phyloP scores from a whole-genome alignment of 106 monocot genomes.

The Dendrobium huoshanense region DNA sequence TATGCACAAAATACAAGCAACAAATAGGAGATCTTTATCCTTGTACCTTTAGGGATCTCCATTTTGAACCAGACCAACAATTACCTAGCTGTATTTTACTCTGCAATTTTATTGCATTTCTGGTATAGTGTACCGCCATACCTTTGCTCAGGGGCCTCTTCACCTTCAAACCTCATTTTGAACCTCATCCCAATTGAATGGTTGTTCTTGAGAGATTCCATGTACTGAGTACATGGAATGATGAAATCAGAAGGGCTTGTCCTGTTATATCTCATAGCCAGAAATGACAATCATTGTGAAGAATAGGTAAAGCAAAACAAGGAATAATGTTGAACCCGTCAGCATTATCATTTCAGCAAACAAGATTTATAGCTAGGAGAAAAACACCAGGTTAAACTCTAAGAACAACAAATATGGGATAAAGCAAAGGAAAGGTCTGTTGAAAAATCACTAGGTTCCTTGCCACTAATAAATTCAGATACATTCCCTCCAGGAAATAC shows the following conservation, averaged over 20 bases:
- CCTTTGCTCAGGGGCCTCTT: constrained; percentile 97
- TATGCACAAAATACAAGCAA: neutral
- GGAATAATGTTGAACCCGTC: too few relatives aligned
- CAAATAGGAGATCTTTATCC: neutral
- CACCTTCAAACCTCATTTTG: constrained; percentile 97
- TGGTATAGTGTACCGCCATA: constrained; percentile 5
- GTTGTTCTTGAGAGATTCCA: constrained; percentile 80
- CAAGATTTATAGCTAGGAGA: too few relatives aligned
- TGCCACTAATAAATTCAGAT: too few relatives aligned
- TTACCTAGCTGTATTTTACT: neutral
- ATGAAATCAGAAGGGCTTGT: constrained; percentile 93
- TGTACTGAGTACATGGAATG: constrained; percentile 79
- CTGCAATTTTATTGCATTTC: too few relatives aligned
- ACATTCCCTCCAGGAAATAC: too few relatives aligned
- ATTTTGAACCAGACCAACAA: constrained; percentile 79
- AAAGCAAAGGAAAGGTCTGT: too few relatives aligned
- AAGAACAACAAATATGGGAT: too few relatives aligned
- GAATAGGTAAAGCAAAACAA: too few relatives aligned
- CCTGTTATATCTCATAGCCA: constrained; percentile 27
- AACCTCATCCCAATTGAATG: constrained; percentile 75
- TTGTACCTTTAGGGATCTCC: constrained; percentile 82
- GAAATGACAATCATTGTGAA: too few relatives aligned
- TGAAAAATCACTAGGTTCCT: too few relatives aligned
- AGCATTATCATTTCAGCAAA: too few relatives aligned
- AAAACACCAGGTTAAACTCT: too few relatives aligned